These are phyloP conservation scores for Blastomyces emzantsi DNA, from an alignment of 2,329 filamentous ascomycete genomes.

Conservation along the genomic window DNA sequence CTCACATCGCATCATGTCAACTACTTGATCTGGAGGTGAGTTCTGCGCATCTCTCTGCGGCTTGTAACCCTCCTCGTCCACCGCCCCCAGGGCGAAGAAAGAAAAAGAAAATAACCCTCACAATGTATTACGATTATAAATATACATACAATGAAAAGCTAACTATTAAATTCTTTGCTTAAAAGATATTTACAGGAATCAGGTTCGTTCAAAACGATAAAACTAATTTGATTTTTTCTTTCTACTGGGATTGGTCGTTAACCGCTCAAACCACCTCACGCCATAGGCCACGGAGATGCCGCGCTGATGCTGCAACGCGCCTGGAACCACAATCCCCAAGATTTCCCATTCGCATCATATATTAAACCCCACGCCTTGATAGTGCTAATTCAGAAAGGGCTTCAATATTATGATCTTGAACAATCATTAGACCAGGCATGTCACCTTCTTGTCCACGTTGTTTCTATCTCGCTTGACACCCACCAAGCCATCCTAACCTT, in stretches of 20 bases:
- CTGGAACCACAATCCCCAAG: conserved; percentile 54
- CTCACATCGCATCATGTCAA: conserved; percentile 53
- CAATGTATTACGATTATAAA: neutral
- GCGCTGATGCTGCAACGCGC: conserved; percentile 52
- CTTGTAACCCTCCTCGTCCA: conserved; percentile 1
- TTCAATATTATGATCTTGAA: conserved; percentile 46
- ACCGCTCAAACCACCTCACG: conserved; percentile 10
- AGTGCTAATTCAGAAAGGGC: conserved; percentile 54
- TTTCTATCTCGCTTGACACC: conserved; percentile 1
- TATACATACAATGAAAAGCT: conserved; percentile 5
- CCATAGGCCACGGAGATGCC: conserved; percentile 48
- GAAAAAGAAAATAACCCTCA: too few relatives aligned
- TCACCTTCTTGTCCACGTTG: conserved; percentile 13
- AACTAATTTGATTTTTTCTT: conserved; percentile 12
- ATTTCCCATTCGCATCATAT: conserved; percentile 51
- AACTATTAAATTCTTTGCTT: conserved; percentile 2
- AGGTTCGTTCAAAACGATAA: conserved; percentile 33
- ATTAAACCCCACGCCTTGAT: conserved; percentile 53
- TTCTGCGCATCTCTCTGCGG: conserved; percentile 16
- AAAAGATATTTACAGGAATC: conserved; percentile 48
- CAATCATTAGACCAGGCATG: conserved; percentile 42
- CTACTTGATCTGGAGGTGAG: conserved; percentile 60
- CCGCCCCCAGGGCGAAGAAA: neutral
- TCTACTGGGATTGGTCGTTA: conserved; percentile 6
- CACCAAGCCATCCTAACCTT: conserved; percentile 6